These are phyloP conservation scores for Iris macrosiphon DNA, from an alignment of 106 monocot species.

Conservation along the genomic window DNA sequence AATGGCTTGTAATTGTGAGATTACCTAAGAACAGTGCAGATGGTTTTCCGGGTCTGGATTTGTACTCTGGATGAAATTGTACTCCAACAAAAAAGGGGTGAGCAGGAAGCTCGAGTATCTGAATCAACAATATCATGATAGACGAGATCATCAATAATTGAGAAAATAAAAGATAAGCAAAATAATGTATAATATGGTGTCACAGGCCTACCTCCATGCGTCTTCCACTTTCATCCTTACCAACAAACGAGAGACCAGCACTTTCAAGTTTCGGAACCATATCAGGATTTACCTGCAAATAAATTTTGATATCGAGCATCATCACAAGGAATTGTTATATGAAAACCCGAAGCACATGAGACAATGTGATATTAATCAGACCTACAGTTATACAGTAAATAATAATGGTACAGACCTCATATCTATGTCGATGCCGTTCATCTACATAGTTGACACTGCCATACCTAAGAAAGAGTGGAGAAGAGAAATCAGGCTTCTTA, in stretches of 20 bases:
- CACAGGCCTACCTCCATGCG: conserved; percentile 61
- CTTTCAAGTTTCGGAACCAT: conserved; percentile 61
- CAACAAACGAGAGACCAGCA: conserved; percentile 69
- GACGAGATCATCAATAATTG: background rate
- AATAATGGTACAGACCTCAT: background rate
- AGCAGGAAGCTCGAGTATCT: conserved; percentile 63
- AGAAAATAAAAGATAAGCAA: background rate
- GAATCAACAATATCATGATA: conserved; percentile 8
- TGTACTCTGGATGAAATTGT: conserved; percentile 85
- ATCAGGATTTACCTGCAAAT: conserved; percentile 64
- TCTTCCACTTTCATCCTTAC: conserved; percentile 63
- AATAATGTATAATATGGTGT: background rate
- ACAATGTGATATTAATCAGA: background rate
- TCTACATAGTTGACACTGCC: conserved; percentile 50
- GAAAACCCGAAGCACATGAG: too few species aligned
- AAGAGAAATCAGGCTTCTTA: background rate
- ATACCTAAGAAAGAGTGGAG: conserved; percentile 30
- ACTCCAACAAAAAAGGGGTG: conserved; percentile 67
- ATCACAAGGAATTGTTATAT: background rate
- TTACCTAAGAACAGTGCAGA: conserved; percentile 71
- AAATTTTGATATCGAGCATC: background rate
- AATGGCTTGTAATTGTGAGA: too few species aligned
- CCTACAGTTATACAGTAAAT: background rate
- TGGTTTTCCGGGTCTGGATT: conserved; percentile 75
- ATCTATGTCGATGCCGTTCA: conserved; percentile 80